Conservation (phyloP, 805 yeast genomes). For the Ascoidea rubescens region DNA sequence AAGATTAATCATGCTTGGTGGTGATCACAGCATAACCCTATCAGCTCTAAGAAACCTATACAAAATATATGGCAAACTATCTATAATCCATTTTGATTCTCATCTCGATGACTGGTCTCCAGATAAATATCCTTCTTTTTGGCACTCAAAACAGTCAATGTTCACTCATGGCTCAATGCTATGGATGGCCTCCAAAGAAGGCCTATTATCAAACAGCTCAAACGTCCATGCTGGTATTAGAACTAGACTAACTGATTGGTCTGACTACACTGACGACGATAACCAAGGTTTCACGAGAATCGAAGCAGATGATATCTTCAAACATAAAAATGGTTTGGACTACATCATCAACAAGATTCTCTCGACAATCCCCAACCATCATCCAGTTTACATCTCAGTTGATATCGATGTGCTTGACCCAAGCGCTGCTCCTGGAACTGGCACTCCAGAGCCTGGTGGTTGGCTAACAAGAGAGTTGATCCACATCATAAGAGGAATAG, state of each 20-base stretch:
- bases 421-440: slow-evolving; percentile 53
- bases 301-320: slow-evolving; percentile 30
- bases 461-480: slow-evolving; percentile 46
- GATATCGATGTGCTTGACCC: slow-evolving; percentile 53
- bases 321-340: slow-evolving; percentile 17
- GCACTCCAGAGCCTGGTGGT: slow-evolving; percentile 60
- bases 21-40: slow-evolving; percentile 45
- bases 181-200: slow-evolving; percentile 53
- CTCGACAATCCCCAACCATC: slow-evolving; percentile 16
- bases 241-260: slow-evolving; percentile 36
- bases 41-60: slow-evolving; percentile 36
- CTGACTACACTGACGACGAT: slow-evolving; percentile 32
- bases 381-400: slow-evolving; percentile 27
- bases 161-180: slow-evolving; percentile 55
- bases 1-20: slow-evolving; percentile 40
- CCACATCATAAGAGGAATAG: slow-evolving; percentile 39
- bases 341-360: slow-evolving; percentile 25
- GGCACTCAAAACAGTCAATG: slow-evolving; percentile 25
- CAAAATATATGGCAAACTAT: slow-evolving; percentile 31
- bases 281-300: slow-evolving; percentile 33
- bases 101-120: slow-evolving; percentile 52
- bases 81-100: slow-evolving; percentile 51
- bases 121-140: background rate
- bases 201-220: slow-evolving; percentile 30
- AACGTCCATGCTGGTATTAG: slow-evolving; percentile 49